A percentile compares a stretch with the other conserved stretches of the same genome.
Conservation (phyloP, 495 filamentous ascomycete species). For the Neurospora pannonica region DNA sequence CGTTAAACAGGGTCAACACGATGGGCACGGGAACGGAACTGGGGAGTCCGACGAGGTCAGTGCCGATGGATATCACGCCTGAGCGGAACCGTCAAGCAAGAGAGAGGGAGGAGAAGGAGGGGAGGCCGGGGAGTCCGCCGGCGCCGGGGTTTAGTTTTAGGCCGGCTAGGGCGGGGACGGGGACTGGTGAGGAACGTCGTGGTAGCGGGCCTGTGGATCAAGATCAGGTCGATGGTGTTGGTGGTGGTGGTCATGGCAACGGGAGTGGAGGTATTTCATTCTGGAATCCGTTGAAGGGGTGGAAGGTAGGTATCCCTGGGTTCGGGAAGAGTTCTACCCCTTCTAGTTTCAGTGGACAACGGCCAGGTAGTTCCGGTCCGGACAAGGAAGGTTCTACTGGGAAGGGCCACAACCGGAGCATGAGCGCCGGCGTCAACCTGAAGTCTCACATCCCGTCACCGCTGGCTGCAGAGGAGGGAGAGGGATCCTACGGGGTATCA, state of each 20-base stretch:
- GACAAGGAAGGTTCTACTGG: constrained; percentile 20
- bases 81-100: background rate
- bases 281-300: constrained; percentile 17
- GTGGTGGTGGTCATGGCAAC: constrained; percentile 4
- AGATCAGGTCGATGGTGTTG: constrained; percentile 1
- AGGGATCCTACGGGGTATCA: background rate
- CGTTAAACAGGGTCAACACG: background rate
- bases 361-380: constrained; percentile 13
- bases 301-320: background rate
- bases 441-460: too few relatives aligned
- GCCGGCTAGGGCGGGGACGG: background rate
- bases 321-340: background rate
- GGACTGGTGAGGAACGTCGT: constrained; percentile 17
- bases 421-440: too few relatives aligned
- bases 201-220: constrained; percentile 24
- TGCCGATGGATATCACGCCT: background rate
- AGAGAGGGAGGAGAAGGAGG: background rate
- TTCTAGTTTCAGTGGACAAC: too few relatives aligned
- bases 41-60: background rate
- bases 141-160: background rate
- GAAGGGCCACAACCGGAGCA: background rate
- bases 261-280: constrained; percentile 9
- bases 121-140: background rate
- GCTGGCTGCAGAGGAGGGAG: background rate
- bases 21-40: background rate